Base-by-base conservation (phyloP, 2,329 filamentous ascomycete species). In the Esteya vermicola region DNA sequence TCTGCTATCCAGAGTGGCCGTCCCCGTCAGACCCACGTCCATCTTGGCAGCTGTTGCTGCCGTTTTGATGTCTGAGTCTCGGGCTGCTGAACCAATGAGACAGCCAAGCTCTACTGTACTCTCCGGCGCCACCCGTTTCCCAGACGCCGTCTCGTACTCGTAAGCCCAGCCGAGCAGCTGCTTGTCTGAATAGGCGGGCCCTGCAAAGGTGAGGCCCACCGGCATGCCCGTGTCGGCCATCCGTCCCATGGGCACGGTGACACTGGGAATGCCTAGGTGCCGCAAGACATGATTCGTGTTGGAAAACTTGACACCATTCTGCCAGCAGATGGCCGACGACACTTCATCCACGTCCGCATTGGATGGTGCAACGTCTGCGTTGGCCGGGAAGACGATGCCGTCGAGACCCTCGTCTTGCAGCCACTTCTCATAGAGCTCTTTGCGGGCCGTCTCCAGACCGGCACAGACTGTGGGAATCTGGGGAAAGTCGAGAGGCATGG, bases 211-310 rank as follows among this genome's bases (percentile, higher is more conserved):
- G 6, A 37, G 26, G 25, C 23, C 23, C 4, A 37, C 35, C 18
- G 35, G 23, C 25, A 37, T 37, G 35, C 16, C 35, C 13, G 25
- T 28, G 35, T 30, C 23, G 5, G 5, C 34, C 55, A 72, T 59
- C 1, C 59, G 42, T 0, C 70, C 70, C 70, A 74, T 73, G 0
- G 68, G 62, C 0, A 72, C 65, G 0, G 61, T 67, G 3, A 75
- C 59, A 0, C 65, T 70, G 0, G 71, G 71, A 1, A 75, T 60
- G 1, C 71, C 70, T 3, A 73, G 54, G 40, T 75, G 70, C 9
- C 69, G 56, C 1, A 75, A 54, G 0, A 64, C 65, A 2, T 67
- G 55, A 38, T 72, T 72, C 1, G 70, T 69, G 41, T 73, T 70
- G 0, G 61, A 64, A 42, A 72, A 74, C 31, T 61, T 63, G 6